Evolutionary conservation across 2,329 filamentous ascomycete species (phyloP).

Genomic region (Zasmidium angulare): DNA sequence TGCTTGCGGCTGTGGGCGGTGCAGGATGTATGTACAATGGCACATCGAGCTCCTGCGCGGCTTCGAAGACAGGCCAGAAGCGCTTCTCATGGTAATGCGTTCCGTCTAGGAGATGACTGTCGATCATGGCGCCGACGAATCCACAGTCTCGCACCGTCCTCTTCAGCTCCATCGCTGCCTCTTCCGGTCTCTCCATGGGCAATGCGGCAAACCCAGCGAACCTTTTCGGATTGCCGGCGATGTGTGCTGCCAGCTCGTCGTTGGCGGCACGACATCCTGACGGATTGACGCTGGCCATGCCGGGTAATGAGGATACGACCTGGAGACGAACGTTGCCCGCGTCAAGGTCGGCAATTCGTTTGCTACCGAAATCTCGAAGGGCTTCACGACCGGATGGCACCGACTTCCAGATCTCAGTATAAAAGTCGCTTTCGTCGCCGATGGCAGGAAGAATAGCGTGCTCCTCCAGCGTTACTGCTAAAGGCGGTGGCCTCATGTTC

Average conservation of each 20-base stretch:
- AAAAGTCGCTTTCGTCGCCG: constrained; percentile 18
- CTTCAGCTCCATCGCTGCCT: constrained; percentile 26
- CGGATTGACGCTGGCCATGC: constrained; percentile 11
- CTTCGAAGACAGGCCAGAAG: constrained; percentile 29
- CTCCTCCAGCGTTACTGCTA: constrained; percentile 24
- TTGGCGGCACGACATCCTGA: constrained; percentile 23
- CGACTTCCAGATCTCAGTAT: constrained; percentile 13
- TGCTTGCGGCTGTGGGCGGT: constrained; percentile 37
- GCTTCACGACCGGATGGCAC: constrained; percentile 4
- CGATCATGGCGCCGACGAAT: constrained; percentile 31
- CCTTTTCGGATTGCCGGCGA: constrained; percentile 17
- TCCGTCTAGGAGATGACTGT: constrained; percentile 27
- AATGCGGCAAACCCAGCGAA: constrained; percentile 28
- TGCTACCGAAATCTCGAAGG: constrained; percentile 15
- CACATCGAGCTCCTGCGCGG: constrained; percentile 44
- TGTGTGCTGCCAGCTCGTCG: constrained; percentile 22
- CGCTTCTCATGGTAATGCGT: constrained; percentile 25
- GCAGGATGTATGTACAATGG: constrained; percentile 53
- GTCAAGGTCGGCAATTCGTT: constrained; percentile 27
- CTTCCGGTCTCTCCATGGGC: constrained; percentile 27
- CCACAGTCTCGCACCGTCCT: constrained; percentile 23
- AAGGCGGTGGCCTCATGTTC: too few relatives aligned
- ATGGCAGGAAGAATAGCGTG: constrained; percentile 25
- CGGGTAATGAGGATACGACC: constrained; percentile 24
- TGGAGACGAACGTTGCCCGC: constrained; percentile 24